Percentiles rank a stretch among this genome's conserved stretches.
These are phyloP conservation scores for Miamiensis avidus DNA, from an alignment of 169 alveolate genomes.

Conservation along the genomic window DNA sequence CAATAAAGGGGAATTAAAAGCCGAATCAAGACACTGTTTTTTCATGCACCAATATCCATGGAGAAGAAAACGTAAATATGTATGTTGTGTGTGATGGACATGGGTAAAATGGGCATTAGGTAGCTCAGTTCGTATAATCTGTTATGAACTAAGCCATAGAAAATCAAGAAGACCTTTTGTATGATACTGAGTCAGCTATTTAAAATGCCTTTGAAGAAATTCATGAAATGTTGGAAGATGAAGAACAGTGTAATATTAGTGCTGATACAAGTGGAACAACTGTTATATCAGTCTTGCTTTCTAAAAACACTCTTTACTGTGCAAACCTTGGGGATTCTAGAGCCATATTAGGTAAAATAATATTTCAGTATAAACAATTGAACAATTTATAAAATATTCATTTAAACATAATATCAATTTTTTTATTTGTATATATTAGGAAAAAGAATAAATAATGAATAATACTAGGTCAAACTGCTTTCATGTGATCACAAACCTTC, in stretches of 20 bases:
- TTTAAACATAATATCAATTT: no score
- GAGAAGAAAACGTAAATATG: no score
- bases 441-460: no score
- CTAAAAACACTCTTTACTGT: constrained; percentile 60
- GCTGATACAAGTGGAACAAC: constrained; percentile 69
- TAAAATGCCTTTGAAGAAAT: constrained; percentile 18
- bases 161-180: constrained; percentile 14
- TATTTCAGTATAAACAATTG: no score
- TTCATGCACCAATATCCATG: no score
- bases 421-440: no score
- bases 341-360: constrained; percentile 71
- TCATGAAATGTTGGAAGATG: constrained; percentile 21
- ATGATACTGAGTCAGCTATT: constrained; percentile 13
- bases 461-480: constrained; percentile 43
- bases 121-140: constrained; percentile 52
- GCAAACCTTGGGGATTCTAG: constrained; percentile 88
- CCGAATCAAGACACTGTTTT: no score
- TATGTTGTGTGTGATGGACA: constrained; percentile 74
- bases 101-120: constrained; percentile 70
- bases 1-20: no score
- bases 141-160: constrained; percentile 45
- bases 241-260: constrained; percentile 53
- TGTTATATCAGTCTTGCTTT: constrained; percentile 56
- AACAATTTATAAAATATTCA: no score
- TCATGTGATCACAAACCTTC: constrained; percentile 84